Percentiles rank a stretch among this genome's conserved stretches.
Conservation (phyloP, 139 green algal species). For the Zygnema circumcarinatum region DNA sequence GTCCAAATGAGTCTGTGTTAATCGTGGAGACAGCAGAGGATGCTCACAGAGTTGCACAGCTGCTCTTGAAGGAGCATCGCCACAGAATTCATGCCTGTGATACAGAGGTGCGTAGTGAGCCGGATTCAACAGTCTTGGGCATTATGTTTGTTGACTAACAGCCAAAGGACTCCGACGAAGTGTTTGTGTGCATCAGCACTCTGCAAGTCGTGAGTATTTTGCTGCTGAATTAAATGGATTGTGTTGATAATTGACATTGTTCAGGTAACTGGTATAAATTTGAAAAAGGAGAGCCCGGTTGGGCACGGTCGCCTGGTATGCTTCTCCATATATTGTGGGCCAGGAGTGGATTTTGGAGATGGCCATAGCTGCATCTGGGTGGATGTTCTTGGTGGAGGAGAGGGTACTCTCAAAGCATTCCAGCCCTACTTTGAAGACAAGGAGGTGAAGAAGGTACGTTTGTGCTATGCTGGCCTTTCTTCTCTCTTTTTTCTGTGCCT, state of each 20-base stretch:
- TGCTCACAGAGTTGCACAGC: constrained; percentile 16
- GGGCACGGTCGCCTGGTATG: constrained; percentile 86
- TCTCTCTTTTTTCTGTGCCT: constrained; percentile 24
- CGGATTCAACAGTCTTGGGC: not conserved
- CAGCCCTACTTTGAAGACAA: constrained; percentile 80
- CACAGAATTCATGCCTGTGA: constrained; percentile 81
- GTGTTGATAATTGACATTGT: constrained; percentile 26
- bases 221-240: not conserved
- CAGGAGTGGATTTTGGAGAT: constrained; percentile 53
- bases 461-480: too few species aligned
- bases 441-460: constrained; percentile 74
- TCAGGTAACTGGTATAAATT: constrained; percentile 78
- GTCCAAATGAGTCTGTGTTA: constrained; percentile 10
- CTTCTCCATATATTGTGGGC: constrained; percentile 87
- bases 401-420: constrained; percentile 77
- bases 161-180: too few species aligned
- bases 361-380: constrained; percentile 76
- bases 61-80: constrained; percentile 21
- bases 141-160: too few species aligned
- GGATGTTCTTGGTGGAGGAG: constrained; percentile 73
- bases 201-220: constrained; percentile 4
- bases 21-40: constrained; percentile 35
- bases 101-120: constrained; percentile 80
- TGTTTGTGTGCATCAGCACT: too few species aligned
- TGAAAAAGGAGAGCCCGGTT: constrained; percentile 84